These are phyloP conservation scores for Penicillium brasilianum DNA, from an alignment of 2,329 filamentous ascomycete genomes.

Conservation along the genomic window DNA sequence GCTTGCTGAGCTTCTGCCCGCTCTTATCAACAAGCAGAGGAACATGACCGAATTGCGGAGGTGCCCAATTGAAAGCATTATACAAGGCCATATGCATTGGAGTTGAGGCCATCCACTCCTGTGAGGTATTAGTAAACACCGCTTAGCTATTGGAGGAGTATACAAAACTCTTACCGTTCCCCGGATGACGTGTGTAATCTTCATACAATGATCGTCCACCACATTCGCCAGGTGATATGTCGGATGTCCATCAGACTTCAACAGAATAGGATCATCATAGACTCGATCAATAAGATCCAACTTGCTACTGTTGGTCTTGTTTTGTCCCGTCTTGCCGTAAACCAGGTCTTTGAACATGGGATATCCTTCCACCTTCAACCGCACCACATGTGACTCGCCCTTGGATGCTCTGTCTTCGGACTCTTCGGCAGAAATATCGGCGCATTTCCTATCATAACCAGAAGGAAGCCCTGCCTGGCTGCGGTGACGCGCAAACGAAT, in stretches of 20 bases:
- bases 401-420: constrained; percentile 71
- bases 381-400: constrained; percentile 76
- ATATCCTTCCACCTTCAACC: constrained; percentile 71
- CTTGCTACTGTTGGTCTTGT: constrained; percentile 56
- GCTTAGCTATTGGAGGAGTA: background rate
- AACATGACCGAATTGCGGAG: constrained; percentile 79
- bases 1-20: constrained; percentile 85
- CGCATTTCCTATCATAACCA: constrained; percentile 76
- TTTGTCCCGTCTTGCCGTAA: constrained; percentile 66
- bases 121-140: constrained; percentile 10
- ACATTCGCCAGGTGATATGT: constrained; percentile 99
- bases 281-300: constrained; percentile 52
- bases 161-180: constrained; percentile 65
- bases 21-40: constrained; percentile 72
- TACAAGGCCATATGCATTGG: constrained; percentile 79
- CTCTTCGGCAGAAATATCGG: constrained; percentile 67
- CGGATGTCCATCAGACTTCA: constrained; percentile 90
- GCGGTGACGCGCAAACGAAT: constrained; percentile 67
- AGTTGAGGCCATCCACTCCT: constrained; percentile 96
- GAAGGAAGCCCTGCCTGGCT: constrained; percentile 63
- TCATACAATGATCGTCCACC: constrained; percentile 93
- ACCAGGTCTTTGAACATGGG: constrained; percentile 76
- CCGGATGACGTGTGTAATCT: constrained; percentile 92
- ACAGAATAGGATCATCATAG: constrained; percentile 82
- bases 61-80: constrained; percentile 73